phyloP scores from a whole-genome alignment of 495 filamentous ascomycete species.

The Lindgomyces ingoldianus region DNA sequence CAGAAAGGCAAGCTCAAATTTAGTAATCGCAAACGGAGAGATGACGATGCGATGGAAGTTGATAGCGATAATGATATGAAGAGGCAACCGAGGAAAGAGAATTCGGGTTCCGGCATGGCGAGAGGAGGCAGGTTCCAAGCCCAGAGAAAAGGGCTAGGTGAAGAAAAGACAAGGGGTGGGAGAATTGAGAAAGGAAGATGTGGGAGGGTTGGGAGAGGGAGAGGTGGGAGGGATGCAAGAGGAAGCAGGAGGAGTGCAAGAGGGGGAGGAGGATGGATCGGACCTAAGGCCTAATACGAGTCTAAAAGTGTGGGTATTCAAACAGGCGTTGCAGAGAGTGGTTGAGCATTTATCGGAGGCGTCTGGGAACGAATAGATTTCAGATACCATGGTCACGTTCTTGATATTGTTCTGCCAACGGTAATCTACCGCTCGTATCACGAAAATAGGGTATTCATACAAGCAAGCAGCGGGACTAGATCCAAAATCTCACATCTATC shows the following conservation, averaged over 20 bases:
- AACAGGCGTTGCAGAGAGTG: neutral
- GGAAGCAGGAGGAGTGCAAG: neutral
- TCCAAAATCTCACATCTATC: too few species aligned
- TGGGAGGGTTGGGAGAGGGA: neutral
- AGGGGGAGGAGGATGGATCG: neutral
- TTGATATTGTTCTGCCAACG: too few species aligned
- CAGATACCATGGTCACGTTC: too few species aligned
- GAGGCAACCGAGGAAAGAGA: constrained; percentile 14
- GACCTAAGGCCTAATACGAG: neutral
- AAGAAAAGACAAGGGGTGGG: constrained; percentile 48
- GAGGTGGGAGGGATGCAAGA: neutral
- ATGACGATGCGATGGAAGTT: constrained; percentile 67
- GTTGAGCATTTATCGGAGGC: too few species aligned
- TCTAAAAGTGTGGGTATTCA: neutral
- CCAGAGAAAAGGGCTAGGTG: constrained; percentile 50
- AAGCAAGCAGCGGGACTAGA: too few species aligned
- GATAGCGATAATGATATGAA: constrained; percentile 58
- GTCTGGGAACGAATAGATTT: too few species aligned
- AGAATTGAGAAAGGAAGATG: constrained; percentile 18
- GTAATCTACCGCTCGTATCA: too few species aligned
- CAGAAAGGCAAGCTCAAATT: constrained; percentile 88
- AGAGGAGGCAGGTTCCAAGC: constrained; percentile 26
- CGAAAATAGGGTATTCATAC: too few species aligned
- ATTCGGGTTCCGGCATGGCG: constrained; percentile 26
- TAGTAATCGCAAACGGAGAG: constrained; percentile 65